Evolutionary conservation across 176 grass and related monocot species (phyloP).

Genomic region (Bonia amplexicaulis): DNA sequence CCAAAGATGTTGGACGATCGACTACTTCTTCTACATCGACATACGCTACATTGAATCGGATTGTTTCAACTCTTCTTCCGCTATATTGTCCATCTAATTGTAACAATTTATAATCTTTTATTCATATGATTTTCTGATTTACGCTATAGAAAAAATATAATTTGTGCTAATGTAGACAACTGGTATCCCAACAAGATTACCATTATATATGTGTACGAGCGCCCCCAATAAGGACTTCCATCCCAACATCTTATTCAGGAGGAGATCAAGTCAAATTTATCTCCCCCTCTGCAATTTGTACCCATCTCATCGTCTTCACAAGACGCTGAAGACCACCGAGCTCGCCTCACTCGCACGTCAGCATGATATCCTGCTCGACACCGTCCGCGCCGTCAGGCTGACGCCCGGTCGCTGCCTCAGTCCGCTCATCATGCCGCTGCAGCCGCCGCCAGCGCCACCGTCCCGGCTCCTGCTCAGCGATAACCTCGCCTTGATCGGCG

Average conservation of each 20-base stretch:
- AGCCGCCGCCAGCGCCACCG: neutral
- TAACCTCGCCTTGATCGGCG: conserved; percentile 67
- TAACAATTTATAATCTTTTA: too few relatives aligned
- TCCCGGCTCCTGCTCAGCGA: conserved; percentile 40
- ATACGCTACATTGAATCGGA: too few relatives aligned
- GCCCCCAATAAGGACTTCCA: neutral
- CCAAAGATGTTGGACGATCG: too few relatives aligned
- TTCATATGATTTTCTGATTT: rapidly evolving
- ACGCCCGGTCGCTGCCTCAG: conserved; percentile 65
- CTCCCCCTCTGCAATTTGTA: neutral
- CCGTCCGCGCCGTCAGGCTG: conserved; percentile 42
- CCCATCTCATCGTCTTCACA: neutral
- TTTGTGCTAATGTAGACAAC: too few relatives aligned
- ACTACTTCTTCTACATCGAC: too few relatives aligned
- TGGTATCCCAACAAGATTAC: neutral
- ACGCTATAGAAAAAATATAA: too few relatives aligned
- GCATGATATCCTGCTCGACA: conserved; percentile 40
- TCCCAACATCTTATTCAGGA: neutral
- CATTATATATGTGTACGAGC: neutral
- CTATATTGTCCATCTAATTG: too few relatives aligned
- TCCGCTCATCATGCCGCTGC: conserved; percentile 38
- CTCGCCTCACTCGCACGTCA: neutral
- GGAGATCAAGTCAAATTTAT: neutral
- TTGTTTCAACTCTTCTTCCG: too few relatives aligned
- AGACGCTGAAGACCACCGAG: conserved; percentile 30